Evolutionary conservation across 768 basidiomycete genomes (phyloP), one percentile per base, ranked within the genome.

Genomic region (Lactifluus hygrophoroides): DNA sequence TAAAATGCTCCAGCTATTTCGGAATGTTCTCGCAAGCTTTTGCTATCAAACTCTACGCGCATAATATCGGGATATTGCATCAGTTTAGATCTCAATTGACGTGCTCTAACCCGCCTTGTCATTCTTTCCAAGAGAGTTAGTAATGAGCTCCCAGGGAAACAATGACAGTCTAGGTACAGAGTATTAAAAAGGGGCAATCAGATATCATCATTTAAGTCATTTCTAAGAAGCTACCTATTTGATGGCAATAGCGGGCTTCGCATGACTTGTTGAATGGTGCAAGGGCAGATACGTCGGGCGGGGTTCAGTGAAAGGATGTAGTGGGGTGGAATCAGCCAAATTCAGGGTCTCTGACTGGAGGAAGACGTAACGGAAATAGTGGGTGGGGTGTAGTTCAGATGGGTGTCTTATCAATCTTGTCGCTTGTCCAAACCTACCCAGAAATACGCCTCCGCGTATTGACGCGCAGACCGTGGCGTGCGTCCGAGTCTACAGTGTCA

Each of bases 171-270:
- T n/a, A n/a, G n/a, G n/a, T n/a, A 77, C 27, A 96, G 74, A 65
- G 98, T 94, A 96, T 99, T 23, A 23, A 45, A 44, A 27, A 21
- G 21, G 11, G 19, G n/a, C 10, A 27, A 46, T 51, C n/a, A 54
- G 35, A 37, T 35, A 45, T 35, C 50, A 34, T 10, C 27, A 47
- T 35, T 43, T 16, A 47, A 28, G 27, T 32, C 8, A n/a, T 30
- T 32, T 11, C 32, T 46, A 5, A 46, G 54, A 34, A 63, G 73
- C 38, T 25, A 89, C 95, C 80, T 98, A 95, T 72, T 98, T 99
- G 74, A 99, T 94, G 2, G 96, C 98, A 66, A 99, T 97, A 7
- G 94, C 90, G 25, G 96, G 94, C 69, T 97, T 97, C 96, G n/a
- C n/a, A n/a, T n/a, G n/a, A n/a, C n/a, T n/a, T n/a, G n/a, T n/a